phyloP scores from a whole-genome alignment of 371 early-diverging fungal genomes.

The Mortierella sp. region DNA sequence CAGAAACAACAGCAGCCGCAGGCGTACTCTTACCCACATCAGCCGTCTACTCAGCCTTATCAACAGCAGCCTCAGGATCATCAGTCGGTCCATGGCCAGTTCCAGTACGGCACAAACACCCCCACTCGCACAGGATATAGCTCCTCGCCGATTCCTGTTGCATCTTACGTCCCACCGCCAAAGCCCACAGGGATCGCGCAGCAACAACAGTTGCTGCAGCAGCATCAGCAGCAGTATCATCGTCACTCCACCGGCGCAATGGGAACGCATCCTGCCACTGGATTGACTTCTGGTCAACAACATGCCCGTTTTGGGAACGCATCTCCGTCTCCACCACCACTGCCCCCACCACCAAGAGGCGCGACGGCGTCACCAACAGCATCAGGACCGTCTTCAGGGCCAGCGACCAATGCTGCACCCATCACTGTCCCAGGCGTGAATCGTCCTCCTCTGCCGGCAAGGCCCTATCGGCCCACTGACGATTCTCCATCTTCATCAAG shows the following conservation, averaged over 20 bases:
- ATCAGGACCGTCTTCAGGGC: background rate
- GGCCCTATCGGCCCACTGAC: slow-evolving; percentile 26
- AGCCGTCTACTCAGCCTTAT: slow-evolving; percentile 15
- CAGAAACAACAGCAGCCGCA: slow-evolving; percentile 27
- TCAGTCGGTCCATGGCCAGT: slow-evolving; percentile 8
- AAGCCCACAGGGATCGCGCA: slow-evolving; percentile 38
- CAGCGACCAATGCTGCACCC: background rate
- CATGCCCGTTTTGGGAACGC: slow-evolving; percentile 45
- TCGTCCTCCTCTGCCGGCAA: slow-evolving; percentile 43
- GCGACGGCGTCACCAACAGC: slow-evolving; percentile 21
- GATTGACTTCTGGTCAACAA: slow-evolving; percentile 28
- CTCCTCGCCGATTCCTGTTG: slow-evolving; percentile 34
- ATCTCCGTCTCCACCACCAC: slow-evolving; percentile 54
- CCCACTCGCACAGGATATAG: slow-evolving; percentile 12
- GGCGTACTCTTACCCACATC: slow-evolving; percentile 14
- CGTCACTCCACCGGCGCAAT: slow-evolving; percentile 23
- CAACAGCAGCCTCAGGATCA: slow-evolving; percentile 17
- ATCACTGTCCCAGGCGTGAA: background rate
- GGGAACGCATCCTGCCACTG: slow-evolving; percentile 10
- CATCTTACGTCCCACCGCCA: slow-evolving; percentile 39
- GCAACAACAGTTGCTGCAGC: slow-evolving; percentile 22
- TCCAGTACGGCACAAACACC: slow-evolving; percentile 4
- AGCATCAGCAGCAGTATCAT: slow-evolving; percentile 32
- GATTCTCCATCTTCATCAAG: background rate
- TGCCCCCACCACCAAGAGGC: slow-evolving; percentile 56